Conservation (phyloP, 768 basidiomycete genomes). For the Fomitopsis pulvina region DNA sequence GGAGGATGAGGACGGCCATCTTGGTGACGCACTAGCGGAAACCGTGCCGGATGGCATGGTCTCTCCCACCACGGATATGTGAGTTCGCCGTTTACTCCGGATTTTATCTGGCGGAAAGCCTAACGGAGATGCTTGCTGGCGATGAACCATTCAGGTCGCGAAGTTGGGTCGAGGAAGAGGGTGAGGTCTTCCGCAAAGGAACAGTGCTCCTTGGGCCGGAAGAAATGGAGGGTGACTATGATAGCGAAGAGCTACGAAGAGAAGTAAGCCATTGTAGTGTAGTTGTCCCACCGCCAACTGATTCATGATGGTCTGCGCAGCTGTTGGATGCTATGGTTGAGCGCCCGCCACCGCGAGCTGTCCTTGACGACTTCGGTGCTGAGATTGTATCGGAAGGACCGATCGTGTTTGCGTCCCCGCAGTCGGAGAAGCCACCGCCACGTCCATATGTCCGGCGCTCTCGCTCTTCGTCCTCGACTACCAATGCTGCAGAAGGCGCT, state of each 20-base stretch:
- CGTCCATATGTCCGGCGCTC: conserved; percentile 56
- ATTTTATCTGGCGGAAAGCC: background rate
- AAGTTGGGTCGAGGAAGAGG: conserved; percentile 89
- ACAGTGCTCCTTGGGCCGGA: conserved; percentile 71
- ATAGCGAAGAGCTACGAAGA: conserved; percentile 80
- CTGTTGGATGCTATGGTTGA: conserved; percentile 84
- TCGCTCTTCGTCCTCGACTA: conserved; percentile 36
- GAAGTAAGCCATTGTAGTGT: conserved; percentile 45
- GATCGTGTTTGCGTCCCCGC: conserved; percentile 5
- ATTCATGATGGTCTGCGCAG: conserved; percentile 28
- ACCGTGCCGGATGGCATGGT: conserved; percentile 12
- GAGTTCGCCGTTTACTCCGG: conserved; percentile 16
- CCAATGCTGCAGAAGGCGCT: conserved; percentile 1
- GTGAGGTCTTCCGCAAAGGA: conserved; percentile 93
- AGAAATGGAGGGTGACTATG: conserved; percentile 87
- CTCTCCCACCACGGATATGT: conserved; percentile 45
- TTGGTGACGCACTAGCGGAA: conserved; percentile 21
- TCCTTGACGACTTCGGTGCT: conserved; percentile 44
- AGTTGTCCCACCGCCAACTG: background rate
- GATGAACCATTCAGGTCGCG: conserved; percentile 47
- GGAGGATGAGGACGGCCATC: conserved; percentile 34
- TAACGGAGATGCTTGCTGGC: background rate
- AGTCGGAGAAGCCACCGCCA: conserved; percentile 36
- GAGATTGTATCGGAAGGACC: conserved; percentile 10
- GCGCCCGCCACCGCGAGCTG: conserved; percentile 68